Base-by-base conservation (phyloP, 208 protist genomes). In the Herpetomonas tarakana region DNA sequence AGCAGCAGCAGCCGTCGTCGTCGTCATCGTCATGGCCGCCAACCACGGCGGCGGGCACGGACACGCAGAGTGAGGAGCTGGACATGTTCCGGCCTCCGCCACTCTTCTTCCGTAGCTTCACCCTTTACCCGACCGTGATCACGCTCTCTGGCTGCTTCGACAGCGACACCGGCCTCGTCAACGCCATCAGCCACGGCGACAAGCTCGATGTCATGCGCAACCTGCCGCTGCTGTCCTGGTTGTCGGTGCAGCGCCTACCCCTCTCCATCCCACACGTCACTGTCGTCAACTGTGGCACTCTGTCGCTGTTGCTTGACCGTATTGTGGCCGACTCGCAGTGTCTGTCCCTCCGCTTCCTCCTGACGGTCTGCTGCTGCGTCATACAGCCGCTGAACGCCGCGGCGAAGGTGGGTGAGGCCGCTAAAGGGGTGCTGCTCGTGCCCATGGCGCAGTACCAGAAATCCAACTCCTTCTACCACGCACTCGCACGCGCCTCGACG, bases 81-180 rank as follows among this genome's bases (percentile, higher is more conserved):
- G 46, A 52, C 6, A 9, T 26, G 18, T 26, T 27, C 46, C 22
- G 63, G 24, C 62, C 69, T 14, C 74, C 74, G 2, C 70, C 74
- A 0, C 58, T 90, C 14, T 86, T 84, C 61, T 90, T 84, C 58
- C 78, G 72, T 28, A 69, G 72, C 44, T 64, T 90, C 54, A 41
- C 76, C 27, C 30, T 90, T n/a, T 57, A 74, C 39, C 75, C 83
- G 9, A 71, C 79, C 29, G 66, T 60, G 12, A 16, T 90, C 46
- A 82, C 73, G 49, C 47, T 86, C 3, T 80, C 81, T 38, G 76
- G 81, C 7, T 75, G 78, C 9, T 86, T 90, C 57, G 61, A 90
- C 24, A 70, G 65, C 49, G 63, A 81, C 30, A 65, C 56, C 29
- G 66, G 65, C 50, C 41, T 76, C 3, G 16, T 69, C 18, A 51